Percentiles rank a stretch among this genome's conserved stretches.
These are phyloP conservation scores for Zygotorulaspora sp. DNA, from an alignment of 805 yeast genomes.

Conservation along the genomic window DNA sequence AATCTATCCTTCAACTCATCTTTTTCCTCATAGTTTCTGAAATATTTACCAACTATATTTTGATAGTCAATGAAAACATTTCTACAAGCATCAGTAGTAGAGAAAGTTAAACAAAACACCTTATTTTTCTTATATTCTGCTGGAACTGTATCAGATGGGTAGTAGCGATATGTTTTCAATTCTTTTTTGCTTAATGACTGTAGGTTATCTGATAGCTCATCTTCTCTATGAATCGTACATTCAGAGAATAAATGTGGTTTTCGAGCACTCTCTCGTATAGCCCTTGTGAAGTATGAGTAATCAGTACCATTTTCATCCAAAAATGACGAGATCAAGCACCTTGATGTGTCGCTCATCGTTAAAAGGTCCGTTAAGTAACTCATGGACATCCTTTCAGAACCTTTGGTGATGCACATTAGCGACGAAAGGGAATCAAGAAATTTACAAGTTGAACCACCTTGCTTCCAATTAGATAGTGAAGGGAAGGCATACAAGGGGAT, in stretches of 20 bases:
- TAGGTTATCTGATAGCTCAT: not conserved
- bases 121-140: conserved; percentile 14
- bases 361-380: conserved; percentile 19
- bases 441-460: conserved; percentile 22
- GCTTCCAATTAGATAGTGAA: conserved; percentile 27
- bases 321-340: conserved; percentile 26
- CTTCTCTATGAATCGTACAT: conserved; percentile 21
- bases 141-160: conserved; percentile 31
- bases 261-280: conserved; percentile 6
- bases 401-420: conserved; percentile 16
- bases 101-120: conserved; percentile 13
- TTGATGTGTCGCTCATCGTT: conserved; percentile 20
- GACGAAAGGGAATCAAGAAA: conserved; percentile 28
- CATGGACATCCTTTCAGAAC: conserved; percentile 20
- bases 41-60: conserved; percentile 29
- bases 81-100: conserved; percentile 29
- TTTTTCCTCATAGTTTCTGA: conserved; percentile 44
- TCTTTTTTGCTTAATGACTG: conserved; percentile 4
- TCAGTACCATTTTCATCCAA: conserved; percentile 10
- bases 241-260: conserved; percentile 20
- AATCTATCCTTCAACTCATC: conserved; percentile 51
- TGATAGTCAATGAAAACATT: conserved; percentile 32
- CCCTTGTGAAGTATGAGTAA: conserved; percentile 23
- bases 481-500: conserved; percentile 46
- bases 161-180: conserved; percentile 20